These are phyloP conservation scores for Pythium aquatile DNA, from an alignment of 352 stramenopile species.

Conservation along the genomic window DNA sequence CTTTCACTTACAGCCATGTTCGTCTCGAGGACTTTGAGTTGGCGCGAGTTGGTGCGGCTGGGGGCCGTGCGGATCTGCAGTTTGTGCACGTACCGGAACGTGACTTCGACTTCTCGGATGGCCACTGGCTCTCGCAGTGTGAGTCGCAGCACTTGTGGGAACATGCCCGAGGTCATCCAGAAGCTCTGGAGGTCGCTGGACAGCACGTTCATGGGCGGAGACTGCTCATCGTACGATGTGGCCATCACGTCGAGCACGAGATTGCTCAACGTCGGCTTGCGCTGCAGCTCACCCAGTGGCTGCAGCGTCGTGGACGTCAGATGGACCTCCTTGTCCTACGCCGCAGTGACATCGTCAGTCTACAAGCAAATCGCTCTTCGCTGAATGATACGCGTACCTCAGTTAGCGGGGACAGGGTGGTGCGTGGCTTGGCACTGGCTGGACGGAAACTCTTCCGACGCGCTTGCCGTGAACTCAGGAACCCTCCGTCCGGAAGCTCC, in stretches of 20 bases:
- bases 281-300: constrained; percentile 30
- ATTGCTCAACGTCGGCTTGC: constrained; percentile 16
- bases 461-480: constrained; percentile 17
- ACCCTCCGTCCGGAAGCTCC: constrained; percentile 16
- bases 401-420: constrained; percentile 47
- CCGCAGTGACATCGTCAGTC: background rate
- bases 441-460: constrained; percentile 74
- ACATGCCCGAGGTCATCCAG: constrained; percentile 75
- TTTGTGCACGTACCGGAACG: constrained; percentile 60
- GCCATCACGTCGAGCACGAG: constrained; percentile 66
- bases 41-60: constrained; percentile 33
- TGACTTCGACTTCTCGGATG: constrained; percentile 62
- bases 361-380: background rate
- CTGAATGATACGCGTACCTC: constrained; percentile 32
- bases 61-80: constrained; percentile 48
- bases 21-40: constrained; percentile 32
- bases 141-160: constrained; percentile 68
- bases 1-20: constrained; percentile 41
- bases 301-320: constrained; percentile 28
- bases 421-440: constrained; percentile 60
- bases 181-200: constrained; percentile 48
- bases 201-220: constrained; percentile 49
- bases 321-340: constrained; percentile 56
- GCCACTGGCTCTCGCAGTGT: constrained; percentile 57
- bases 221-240: constrained; percentile 60